These are phyloP conservation scores for Mediolabrus comicus DNA, from an alignment of 108 stramenopile genomes.

Conservation along the genomic window DNA sequence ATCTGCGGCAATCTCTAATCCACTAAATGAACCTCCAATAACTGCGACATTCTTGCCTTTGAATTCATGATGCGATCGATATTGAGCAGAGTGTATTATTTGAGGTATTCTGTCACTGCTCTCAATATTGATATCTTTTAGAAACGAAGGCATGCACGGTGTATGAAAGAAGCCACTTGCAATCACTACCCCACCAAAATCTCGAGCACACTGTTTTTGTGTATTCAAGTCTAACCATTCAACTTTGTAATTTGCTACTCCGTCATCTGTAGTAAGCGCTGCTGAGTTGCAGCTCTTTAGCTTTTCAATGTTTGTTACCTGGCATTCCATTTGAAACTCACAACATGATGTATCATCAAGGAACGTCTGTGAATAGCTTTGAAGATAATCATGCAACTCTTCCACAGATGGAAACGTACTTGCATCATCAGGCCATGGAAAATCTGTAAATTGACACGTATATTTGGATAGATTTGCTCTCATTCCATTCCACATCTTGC, in stretches of 20 bases:
- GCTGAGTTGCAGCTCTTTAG: neutral
- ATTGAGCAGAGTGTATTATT: slow-evolving; percentile 57
- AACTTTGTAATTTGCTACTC: slow-evolving; percentile 42
- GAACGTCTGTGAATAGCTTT: slow-evolving; percentile 51
- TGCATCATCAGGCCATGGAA: slow-evolving; percentile 60
- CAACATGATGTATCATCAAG: slow-evolving; percentile 21
- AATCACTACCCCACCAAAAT: slow-evolving; percentile 67
- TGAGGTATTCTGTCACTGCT: slow-evolving; percentile 12
- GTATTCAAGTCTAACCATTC: slow-evolving; percentile 56
- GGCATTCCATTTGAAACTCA: slow-evolving; percentile 49
- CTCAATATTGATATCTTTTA: slow-evolving; percentile 6
- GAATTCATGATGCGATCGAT: slow-evolving; percentile 29
- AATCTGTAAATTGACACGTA: slow-evolving; percentile 67
- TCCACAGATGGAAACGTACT: slow-evolving; percentile 56
- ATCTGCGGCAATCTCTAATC: slow-evolving; percentile 69
- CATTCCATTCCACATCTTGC: slow-evolving; percentile 68
- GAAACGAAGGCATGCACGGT: slow-evolving; percentile 48
- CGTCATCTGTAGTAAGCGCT: neutral
- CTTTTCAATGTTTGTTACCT: slow-evolving; percentile 51
- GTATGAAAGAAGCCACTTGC: slow-evolving; percentile 69
- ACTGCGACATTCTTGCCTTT: slow-evolving; percentile 53
- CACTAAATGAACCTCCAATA: slow-evolving; percentile 62
- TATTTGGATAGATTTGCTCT: slow-evolving; percentile 68
- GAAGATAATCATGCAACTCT: slow-evolving; percentile 62
- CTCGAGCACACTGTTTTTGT: slow-evolving; percentile 30